Percentiles rank a stretch among this genome's conserved stretches.
phyloP scores from a whole-genome alignment of 1,284 basidiomycete genomes.

The Boletus sp. region DNA sequence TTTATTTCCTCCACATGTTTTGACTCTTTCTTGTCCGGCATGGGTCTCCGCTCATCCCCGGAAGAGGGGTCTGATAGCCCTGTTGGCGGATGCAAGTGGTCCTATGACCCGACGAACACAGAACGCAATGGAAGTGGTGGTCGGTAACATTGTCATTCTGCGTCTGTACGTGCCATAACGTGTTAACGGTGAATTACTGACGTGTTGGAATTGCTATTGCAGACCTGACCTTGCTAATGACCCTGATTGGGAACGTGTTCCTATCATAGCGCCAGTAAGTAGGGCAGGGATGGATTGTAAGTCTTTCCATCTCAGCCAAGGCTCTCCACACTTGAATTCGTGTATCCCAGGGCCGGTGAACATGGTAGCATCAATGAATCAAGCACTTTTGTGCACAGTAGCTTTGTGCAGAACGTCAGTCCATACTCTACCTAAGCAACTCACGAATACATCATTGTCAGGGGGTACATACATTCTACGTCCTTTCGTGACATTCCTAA shows the following conservation, averaged over 20 bases:
- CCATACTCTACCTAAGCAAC: slow-evolving; percentile 44
- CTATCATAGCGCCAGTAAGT: slow-evolving; percentile 42
- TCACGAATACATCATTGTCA: slow-evolving; percentile 16
- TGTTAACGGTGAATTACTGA: slow-evolving; percentile 5
- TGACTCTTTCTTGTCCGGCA: slow-evolving; percentile 40
- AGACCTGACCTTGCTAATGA: slow-evolving; percentile 55
- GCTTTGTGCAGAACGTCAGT: slow-evolving; percentile 45
- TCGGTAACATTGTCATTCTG: slow-evolving; percentile 51
- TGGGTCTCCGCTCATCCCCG: slow-evolving; percentile 18
- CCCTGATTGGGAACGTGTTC: slow-evolving; percentile 46
- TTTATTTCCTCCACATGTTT: slow-evolving; percentile 38
- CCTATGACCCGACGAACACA: slow-evolving; percentile 32
- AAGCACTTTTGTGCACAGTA: slow-evolving; percentile 47
- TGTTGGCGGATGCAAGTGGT: slow-evolving; percentile 44
- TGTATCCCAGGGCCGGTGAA: slow-evolving; percentile 44
- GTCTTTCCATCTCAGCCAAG: slow-evolving; percentile 17
- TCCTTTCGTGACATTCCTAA: slow-evolving; percentile 8
- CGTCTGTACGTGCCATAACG: slow-evolving; percentile 44
- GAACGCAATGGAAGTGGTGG: slow-evolving; percentile 38
- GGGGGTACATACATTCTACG: slow-evolving; percentile 19
- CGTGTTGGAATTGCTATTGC: background rate
- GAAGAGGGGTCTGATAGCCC: slow-evolving; percentile 37
- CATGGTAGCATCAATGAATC: slow-evolving; percentile 54
- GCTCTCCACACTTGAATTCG: background rate
- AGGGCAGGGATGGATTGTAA: slow-evolving; percentile 47